phyloP scores from a whole-genome alignment of 1,284 basidiomycete genomes.

The Exobasidium rhododendri region DNA sequence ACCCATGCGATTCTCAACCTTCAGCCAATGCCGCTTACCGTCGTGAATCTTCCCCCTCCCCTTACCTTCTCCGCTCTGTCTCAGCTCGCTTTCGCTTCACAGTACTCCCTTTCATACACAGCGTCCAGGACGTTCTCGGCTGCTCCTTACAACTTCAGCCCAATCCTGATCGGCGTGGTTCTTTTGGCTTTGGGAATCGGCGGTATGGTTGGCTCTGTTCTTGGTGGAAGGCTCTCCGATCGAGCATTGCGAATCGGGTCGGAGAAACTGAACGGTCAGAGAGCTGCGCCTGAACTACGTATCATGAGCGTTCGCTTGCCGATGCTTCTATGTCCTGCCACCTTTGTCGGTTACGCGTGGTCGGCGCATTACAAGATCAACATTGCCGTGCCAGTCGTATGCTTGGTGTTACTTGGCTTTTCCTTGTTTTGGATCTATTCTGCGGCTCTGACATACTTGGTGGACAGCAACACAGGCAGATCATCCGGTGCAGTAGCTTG shows the following conservation, averaged over 20 bases:
- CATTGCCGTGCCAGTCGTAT: slow-evolving; percentile 18
- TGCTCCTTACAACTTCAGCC: slow-evolving; percentile 18
- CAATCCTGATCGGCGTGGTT: slow-evolving; percentile 22
- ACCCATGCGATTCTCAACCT: neutral
- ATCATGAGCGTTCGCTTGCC: slow-evolving; percentile 42
- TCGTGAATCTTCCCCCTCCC: no score
- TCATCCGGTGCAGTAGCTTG: slow-evolving; percentile 67
- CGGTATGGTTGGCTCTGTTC: slow-evolving; percentile 66
- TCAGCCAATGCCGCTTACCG: no score
- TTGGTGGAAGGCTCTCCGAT: slow-evolving; percentile 77
- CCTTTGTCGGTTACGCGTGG: slow-evolving; percentile 73
- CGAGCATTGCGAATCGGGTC: slow-evolving; percentile 59
- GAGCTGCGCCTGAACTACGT: slow-evolving; percentile 15
- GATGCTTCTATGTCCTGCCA: slow-evolving; percentile 42
- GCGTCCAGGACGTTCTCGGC: slow-evolving; percentile 19
- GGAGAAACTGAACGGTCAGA: neutral
- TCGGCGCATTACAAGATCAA: slow-evolving; percentile 63
- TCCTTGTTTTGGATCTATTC: slow-evolving; percentile 65
- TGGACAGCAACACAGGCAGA: slow-evolving; percentile 70
- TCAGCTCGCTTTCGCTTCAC: slow-evolving; percentile 17
- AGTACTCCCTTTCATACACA: slow-evolving; percentile 21
- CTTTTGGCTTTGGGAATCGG: slow-evolving; percentile 56
- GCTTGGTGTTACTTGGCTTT: slow-evolving; percentile 33
- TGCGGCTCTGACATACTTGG: slow-evolving; percentile 60
- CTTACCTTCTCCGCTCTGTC: no score